Evolutionary conservation across 257 asterid genomes (phyloP).

Genomic region (Buddleja alternifolia): DNA sequence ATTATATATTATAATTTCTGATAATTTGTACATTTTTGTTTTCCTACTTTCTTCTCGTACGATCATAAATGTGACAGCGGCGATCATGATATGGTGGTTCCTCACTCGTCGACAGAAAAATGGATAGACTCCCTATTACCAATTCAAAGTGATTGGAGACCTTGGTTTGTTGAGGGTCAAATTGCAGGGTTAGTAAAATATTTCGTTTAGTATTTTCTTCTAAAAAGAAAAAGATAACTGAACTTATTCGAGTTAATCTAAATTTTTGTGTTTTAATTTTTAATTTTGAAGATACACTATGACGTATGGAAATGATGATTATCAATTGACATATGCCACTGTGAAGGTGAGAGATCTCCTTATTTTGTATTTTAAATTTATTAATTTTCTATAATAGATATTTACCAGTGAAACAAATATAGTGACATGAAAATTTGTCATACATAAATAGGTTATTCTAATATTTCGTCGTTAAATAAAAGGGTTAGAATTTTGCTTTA

Average conservation of each 20-base stretch:
- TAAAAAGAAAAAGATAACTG: not conserved
- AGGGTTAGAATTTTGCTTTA: too few relatives aligned
- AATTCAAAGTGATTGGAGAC: conserved; percentile 32
- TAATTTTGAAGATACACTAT: conserved; percentile 25
- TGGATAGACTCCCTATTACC: conserved; percentile 35
- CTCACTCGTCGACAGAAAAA: conserved; percentile 37
- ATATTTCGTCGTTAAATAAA: too few relatives aligned
- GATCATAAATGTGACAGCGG: conserved; percentile 24
- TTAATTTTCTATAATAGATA: too few relatives aligned
- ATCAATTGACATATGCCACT: conserved; percentile 43
- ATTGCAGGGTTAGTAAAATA: conserved; percentile 32
- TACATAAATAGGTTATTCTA: too few relatives aligned
- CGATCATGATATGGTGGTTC: conserved; percentile 39
- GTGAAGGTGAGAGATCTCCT: conserved; percentile 35
- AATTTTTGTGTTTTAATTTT: not conserved
- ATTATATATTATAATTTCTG: too few relatives aligned
- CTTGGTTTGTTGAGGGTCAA: conserved; percentile 33
- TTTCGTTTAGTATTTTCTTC: not conserved
- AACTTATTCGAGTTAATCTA: not conserved
- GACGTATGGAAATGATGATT: conserved; percentile 18
- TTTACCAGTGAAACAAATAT: too few relatives aligned
- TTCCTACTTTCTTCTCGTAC: too few relatives aligned
- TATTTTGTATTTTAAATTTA: too few relatives aligned
- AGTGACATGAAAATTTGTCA: too few relatives aligned
- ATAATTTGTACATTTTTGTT: too few relatives aligned